A percentile compares a stretch with the other conserved stretches of the same genome.
Conservation (phyloP, 345 rosid genomes). For the Euphorbia peplus region DNA sequence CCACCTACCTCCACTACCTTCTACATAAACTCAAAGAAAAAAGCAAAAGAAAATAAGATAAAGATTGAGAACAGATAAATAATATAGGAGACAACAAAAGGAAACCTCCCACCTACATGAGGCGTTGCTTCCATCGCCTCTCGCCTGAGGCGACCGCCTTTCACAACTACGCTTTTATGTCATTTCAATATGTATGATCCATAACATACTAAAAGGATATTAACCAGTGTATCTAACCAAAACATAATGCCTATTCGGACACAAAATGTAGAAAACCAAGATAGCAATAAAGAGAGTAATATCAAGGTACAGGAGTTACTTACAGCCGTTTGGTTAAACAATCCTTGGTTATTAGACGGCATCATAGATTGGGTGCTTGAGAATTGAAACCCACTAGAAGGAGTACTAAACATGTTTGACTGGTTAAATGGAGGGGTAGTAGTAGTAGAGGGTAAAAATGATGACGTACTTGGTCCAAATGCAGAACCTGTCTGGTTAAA, state of each 20-base stretch:
- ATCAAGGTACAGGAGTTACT: conserved; percentile 22
- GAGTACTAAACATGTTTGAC: conserved; percentile 46
- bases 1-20: too few relatives aligned
- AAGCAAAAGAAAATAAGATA: too few relatives aligned
- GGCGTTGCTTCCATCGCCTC: too few relatives aligned
- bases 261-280: conserved; percentile 3
- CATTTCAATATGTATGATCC: background rate
- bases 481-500: conserved; percentile 57
- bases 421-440: conserved; percentile 49
- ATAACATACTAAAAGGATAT: background rate
- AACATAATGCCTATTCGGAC: conserved; percentile 1
- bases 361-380: conserved; percentile 44
- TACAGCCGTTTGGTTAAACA: conserved; percentile 54
- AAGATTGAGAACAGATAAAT: too few relatives aligned
- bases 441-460: conserved; percentile 33
- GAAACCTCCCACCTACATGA: too few relatives aligned
- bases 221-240: background rate
- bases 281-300: conserved; percentile 1
- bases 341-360: conserved; percentile 40
- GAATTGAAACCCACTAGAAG: conserved; percentile 55
- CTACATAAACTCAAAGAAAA: too few relatives aligned
- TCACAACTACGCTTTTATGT: too few relatives aligned
- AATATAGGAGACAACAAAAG: too few relatives aligned
- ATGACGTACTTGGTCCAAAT: conserved; percentile 51
- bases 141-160: too few relatives aligned